Base-by-base conservation (phyloP, 331 rosid genomes). In the Rhamnella rubrinervis region DNA sequence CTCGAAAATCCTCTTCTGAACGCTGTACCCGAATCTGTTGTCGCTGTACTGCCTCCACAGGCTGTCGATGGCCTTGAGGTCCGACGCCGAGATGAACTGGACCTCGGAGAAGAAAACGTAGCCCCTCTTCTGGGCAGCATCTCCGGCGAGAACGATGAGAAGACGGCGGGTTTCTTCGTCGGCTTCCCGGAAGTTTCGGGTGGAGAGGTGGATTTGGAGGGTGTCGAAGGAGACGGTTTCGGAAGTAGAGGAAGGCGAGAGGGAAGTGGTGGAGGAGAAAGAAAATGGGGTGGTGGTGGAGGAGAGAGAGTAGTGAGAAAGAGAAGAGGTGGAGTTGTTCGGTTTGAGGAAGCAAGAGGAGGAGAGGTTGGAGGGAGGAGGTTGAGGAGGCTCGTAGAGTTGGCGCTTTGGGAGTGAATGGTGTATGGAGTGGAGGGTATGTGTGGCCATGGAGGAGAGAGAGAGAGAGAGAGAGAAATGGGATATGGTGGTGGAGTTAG, bases 121-220 rank as follows among this genome's bases (percentile, higher is more conserved):
- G 68, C 97, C 91, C 1, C 96, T 88, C 64, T 83, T 87, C 6
- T 75, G 83, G 5, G 92, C 88, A 0, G 87, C 70, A 1, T 91
- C 98, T 4, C 98, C 98, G 0, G 97, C 92, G 0, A 93, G 87
- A 8, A 67, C 85, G 38, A 93, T 91, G 73, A 93, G 82, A 35
- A 93, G 97, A 50, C 95, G 87, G 19, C 98, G 86, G 1, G 97
- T 93, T 71, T 87, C 98, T 39, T 93, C 93, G 66, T 93, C 98
- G 0, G 98, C 98, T 41, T 73, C 78, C 20, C 77, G 82, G 73
- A 76, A 86, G 78, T 89, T 72, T 52, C 70, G 39, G 28, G 79
- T 47, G 23, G 85, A 28, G 50, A 93, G 97, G 61, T 76, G 89
- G 61, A 69, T 62, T 2, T 39, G 47, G 68, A 93, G 96, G 71